phyloP scores from a whole-genome alignment of 306 rosid genomes.

The Morella rubra region DNA sequence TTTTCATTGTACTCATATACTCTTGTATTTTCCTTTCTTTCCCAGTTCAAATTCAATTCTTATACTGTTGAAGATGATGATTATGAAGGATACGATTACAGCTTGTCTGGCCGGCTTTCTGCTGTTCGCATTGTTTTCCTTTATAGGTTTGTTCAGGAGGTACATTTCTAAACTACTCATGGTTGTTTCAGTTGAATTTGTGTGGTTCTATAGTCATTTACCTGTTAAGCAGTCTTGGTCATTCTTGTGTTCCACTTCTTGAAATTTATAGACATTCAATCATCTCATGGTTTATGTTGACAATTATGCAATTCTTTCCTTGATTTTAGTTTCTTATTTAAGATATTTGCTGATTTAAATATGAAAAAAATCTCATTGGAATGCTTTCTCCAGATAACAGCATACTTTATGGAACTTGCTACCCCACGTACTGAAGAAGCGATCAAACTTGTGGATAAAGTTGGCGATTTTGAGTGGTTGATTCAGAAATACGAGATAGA shows the following conservation, averaged over 20 bases:
- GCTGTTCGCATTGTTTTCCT: slow-evolving; percentile 97
- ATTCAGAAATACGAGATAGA: slow-evolving; percentile 94
- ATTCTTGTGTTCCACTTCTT: not conserved
- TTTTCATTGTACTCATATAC: not conserved
- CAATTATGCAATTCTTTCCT: not conserved
- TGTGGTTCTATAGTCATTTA: not conserved
- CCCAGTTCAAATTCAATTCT: slow-evolving; percentile 88
- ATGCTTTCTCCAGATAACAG: slow-evolving; percentile 61
- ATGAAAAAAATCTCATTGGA: not conserved
- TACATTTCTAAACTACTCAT: slow-evolving; percentile 34
- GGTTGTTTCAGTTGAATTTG: slow-evolving; percentile 8
- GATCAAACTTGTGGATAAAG: slow-evolving; percentile 91
- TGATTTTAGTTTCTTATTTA: not conserved
- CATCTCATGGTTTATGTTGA: slow-evolving; percentile 9
- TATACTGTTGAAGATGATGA: slow-evolving; percentile 86
- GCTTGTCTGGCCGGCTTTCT: slow-evolving; percentile 86
- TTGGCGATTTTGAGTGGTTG: slow-evolving; percentile 97
- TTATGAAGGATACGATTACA: slow-evolving; percentile 85
- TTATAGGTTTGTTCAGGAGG: slow-evolving; percentile 97
- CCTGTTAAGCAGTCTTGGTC: not conserved
- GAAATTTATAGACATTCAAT: slow-evolving; percentile 19
- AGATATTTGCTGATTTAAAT: slow-evolving; percentile 8
- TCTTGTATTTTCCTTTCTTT: slow-evolving; percentile 28
- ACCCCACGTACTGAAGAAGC: slow-evolving; percentile 89
- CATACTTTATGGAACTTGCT: slow-evolving; percentile 93